Base-by-base conservation (phyloP, 1,284 basidiomycete genomes). In the Anthracocystis walkeri region DNA sequence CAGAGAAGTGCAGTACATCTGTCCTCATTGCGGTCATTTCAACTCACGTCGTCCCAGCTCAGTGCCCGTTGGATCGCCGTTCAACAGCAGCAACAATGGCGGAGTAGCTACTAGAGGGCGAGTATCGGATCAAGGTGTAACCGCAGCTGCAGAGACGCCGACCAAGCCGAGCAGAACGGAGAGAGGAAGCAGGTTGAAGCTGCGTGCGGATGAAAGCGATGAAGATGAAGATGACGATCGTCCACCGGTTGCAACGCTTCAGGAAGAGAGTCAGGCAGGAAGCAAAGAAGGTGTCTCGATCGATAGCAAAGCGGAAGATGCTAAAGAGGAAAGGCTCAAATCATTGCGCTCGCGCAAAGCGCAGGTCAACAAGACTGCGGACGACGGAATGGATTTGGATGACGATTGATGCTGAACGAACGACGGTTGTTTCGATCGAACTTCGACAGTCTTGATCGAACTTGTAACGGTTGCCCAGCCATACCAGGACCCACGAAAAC, bases 1-100 rank as follows among this genome's bases (percentile, higher is more conserved):
- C 90, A 92, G 94, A 80, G 91, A 93, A 70, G 90, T 93, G 57
- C 93, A 92, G 86, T 93, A 92, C 78, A 85, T 90, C 49, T 93
- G 92, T 79, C 90, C 90, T 0, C 90, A 91, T 79, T 93, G 92
- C 80, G 90, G 90, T 16, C 88, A 90, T 79, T 91, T 93, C 85
- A 93, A 93, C 77, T 86, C 89, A 0, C 69, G 79, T 2, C 55
- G 83, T 16, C 82, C 83, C 2, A 84, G 82, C 16, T 77, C 67
- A 7, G 74, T 65, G 4, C 83, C 83, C n/a, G 73, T 83, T 29
- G 72, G 81, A 23, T 84, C 82, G 40, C 82, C 82, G 2, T 84
- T 82, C 54, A 64, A 67, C 46, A 58, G 33, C 54, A 64, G 31
- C 44, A 12, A 2, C 49, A 35, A 11, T 21, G 60, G 41, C 27